Conservation (phyloP, 306 rosid genomes). For the Cicer judaicum region DNA sequence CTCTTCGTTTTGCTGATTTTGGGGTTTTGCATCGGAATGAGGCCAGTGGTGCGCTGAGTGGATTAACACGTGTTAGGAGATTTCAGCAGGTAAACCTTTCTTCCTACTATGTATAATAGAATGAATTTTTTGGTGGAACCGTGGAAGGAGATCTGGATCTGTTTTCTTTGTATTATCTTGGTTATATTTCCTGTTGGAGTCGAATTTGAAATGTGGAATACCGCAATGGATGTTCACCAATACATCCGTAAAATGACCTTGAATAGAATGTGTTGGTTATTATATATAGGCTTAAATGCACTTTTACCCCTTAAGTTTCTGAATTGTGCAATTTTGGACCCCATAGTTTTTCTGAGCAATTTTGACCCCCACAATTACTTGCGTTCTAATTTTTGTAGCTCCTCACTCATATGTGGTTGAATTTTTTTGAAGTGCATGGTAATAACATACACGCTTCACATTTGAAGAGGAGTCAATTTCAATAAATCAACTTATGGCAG, state of each 20-base stretch:
- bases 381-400: too few relatives aligned
- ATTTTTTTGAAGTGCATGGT: too few relatives aligned
- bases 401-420: too few relatives aligned
- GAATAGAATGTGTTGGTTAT: slow-evolving; percentile 2
- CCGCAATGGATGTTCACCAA: background rate
- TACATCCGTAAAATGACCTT: background rate
- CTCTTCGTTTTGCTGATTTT: slow-evolving; percentile 95
- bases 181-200: slow-evolving; percentile 16
- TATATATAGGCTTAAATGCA: background rate
- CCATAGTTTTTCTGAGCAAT: too few relatives aligned
- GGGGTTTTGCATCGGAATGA: slow-evolving; percentile 98
- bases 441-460: too few relatives aligned
- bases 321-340: too few relatives aligned
- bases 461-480: too few relatives aligned
- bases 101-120: background rate
- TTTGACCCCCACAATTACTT: too few relatives aligned
- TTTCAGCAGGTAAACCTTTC: slow-evolving; percentile 83
- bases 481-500: too few relatives aligned
- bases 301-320: too few relatives aligned
- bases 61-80: slow-evolving; percentile 93
- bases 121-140: slow-evolving; percentile 22
- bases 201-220: background rate
- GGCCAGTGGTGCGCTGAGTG: slow-evolving; percentile 98
- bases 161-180: slow-evolving; percentile 1
- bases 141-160: background rate